Evolutionary conservation across 805 yeast genomes (phyloP).

Genomic region (Pichia paraexigua): DNA sequence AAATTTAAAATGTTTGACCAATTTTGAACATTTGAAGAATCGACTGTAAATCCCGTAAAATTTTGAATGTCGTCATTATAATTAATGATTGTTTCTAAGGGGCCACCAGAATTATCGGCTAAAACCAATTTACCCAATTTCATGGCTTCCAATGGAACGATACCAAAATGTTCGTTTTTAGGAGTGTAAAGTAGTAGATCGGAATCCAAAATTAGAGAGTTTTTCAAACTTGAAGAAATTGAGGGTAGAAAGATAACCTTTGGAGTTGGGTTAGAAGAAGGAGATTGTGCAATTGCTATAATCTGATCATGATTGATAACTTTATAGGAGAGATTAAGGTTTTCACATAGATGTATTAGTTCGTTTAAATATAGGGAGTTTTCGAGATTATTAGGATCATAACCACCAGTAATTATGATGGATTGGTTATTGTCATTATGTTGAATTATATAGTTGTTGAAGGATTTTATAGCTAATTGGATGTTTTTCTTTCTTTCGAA

Average conservation of each 20-base stretch:
- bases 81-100: slow-evolving; percentile 65
- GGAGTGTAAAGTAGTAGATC: slow-evolving; percentile 80
- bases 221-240: slow-evolving; percentile 58
- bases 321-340: slow-evolving; percentile 3
- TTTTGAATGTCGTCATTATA: slow-evolving; percentile 11
- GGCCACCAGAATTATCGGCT: slow-evolving; percentile 89
- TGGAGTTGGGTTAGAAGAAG: background rate
- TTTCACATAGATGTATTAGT: slow-evolving; percentile 41
- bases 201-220: slow-evolving; percentile 48
- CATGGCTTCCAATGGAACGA: slow-evolving; percentile 97
- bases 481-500: slow-evolving; percentile 84
- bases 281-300: no score
- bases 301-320: background rate
- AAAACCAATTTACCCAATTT: slow-evolving; percentile 71
- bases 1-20: slow-evolving; percentile 50
- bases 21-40: slow-evolving; percentile 35
- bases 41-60: slow-evolving; percentile 55
- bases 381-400: slow-evolving; percentile 66
- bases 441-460: slow-evolving; percentile 34
- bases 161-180: slow-evolving; percentile 89
- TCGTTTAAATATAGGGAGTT: slow-evolving; percentile 66
- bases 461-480: slow-evolving; percentile 67
- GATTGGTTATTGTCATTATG: slow-evolving; percentile 31
- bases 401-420: slow-evolving; percentile 85
- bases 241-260: slow-evolving; percentile 62